Evolutionary conservation across 208 protist genomes (phyloP).

Genomic region (Trypanosoma avium): DNA sequence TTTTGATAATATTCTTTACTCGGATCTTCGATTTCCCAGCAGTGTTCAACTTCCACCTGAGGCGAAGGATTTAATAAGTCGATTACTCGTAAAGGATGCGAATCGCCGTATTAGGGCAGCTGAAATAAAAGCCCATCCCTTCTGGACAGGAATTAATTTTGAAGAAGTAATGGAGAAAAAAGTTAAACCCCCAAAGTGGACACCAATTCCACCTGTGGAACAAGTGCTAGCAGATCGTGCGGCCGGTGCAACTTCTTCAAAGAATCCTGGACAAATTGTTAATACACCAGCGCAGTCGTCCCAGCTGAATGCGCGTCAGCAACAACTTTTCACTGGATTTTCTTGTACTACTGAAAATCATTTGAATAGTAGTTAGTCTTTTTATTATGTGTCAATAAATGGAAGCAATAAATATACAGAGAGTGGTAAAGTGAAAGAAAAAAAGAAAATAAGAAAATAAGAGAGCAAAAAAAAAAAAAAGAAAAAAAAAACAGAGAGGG

Average conservation of each 20-base stretch:
- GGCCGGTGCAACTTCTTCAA: slow-evolving; percentile 30
- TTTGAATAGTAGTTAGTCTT: slow-evolving; percentile 44
- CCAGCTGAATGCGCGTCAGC: slow-evolving; percentile 78
- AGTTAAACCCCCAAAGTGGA: slow-evolving; percentile 82
- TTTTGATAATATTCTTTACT: slow-evolving; percentile 93
- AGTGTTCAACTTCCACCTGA: slow-evolving; percentile 78
- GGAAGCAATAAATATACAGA: not conserved
- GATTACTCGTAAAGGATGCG: slow-evolving; percentile 89
- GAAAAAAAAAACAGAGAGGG: not conserved
- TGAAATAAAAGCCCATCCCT: slow-evolving; percentile 87
- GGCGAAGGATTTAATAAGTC: slow-evolving; percentile 91
- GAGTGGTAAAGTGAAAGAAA: not conserved
- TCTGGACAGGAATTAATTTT: slow-evolving; percentile 91
- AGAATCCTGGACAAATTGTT: slow-evolving; percentile 78
- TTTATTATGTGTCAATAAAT: not conserved
- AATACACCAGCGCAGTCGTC: slow-evolving; percentile 84
- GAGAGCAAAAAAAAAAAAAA: not conserved
- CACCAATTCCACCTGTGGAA: slow-evolving; percentile 74
- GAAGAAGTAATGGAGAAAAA: slow-evolving; percentile 87
- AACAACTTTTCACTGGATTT: slow-evolving; percentile 91
- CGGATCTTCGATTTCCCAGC: slow-evolving; percentile 88
- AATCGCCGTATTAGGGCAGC: slow-evolving; percentile 84
- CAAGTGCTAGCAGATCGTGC: slow-evolving; percentile 67
- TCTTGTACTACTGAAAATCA: slow-evolving; percentile 89
- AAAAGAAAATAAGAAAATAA: not conserved